A percentile compares a stretch with the other conserved stretches of the same genome.
Evolutionary conservation across 345 rosid genomes (phyloP).

Genomic region (Bruguiera parviflora): DNA sequence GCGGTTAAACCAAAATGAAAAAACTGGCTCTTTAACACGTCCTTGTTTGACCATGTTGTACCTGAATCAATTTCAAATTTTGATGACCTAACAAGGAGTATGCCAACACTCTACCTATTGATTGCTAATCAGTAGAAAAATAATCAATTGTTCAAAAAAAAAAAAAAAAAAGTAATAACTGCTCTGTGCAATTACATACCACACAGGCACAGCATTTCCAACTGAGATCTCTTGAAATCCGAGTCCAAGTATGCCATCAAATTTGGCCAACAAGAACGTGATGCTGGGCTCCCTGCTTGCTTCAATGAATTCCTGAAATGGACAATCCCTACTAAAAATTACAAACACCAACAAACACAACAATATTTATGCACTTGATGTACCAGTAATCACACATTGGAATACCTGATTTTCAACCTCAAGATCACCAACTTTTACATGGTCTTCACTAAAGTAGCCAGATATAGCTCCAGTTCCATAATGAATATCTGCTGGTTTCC

Average conservation of each 20-base stretch:
- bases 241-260: slow-evolving; percentile 96
- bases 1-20: slow-evolving; percentile 95
- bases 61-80: slow-evolving; percentile 40
- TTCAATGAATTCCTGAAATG: slow-evolving; percentile 79
- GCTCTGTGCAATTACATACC: slow-evolving; percentile 38
- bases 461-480: slow-evolving; percentile 80
- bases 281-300: slow-evolving; percentile 80
- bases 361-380: not conserved
- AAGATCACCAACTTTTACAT: slow-evolving; percentile 69
- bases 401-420: slow-evolving; percentile 69
- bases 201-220: slow-evolving; percentile 76
- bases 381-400: slow-evolving; percentile 6
- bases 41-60: slow-evolving; percentile 82
- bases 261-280: slow-evolving; percentile 77
- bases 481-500: slow-evolving; percentile 67
- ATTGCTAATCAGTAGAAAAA: too few relatives aligned
- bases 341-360: not conserved
- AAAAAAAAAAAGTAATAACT: not conserved
- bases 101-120: too few relatives aligned
- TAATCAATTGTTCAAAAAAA: too few relatives aligned
- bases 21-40: slow-evolving; percentile 67
- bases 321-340: not conserved
- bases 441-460: slow-evolving; percentile 80
- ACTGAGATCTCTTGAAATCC: slow-evolving; percentile 94
- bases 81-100: too few relatives aligned